Conservation (phyloP, 305 asterid genomes). For the Plantago coronopus region DNA sequence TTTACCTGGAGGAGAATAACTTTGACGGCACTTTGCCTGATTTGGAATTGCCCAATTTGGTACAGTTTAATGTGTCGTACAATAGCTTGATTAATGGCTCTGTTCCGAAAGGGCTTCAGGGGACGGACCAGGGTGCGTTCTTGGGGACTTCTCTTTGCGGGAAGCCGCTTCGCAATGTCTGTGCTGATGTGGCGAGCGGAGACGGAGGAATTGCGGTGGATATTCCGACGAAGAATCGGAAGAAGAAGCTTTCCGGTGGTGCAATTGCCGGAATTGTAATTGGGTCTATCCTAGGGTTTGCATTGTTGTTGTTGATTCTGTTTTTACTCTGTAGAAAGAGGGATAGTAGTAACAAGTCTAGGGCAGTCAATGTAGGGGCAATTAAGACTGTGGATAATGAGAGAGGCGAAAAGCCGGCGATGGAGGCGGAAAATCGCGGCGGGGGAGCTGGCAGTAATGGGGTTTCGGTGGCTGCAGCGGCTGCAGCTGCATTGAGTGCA, state of each 20-base stretch:
- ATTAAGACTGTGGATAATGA: constrained; percentile 52
- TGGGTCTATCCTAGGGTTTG: constrained; percentile 72
- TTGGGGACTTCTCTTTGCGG: constrained; percentile 70
- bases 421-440: constrained; percentile 47
- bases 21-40: constrained; percentile 65
- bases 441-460: too few relatives aligned
- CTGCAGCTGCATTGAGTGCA: constrained; percentile 46
- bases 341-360: constrained; percentile 42
- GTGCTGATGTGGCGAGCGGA: constrained; percentile 26
- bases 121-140: constrained; percentile 40
- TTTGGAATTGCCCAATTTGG: constrained; percentile 42
- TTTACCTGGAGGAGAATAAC: constrained; percentile 54
- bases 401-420: constrained; percentile 41
- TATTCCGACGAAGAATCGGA: constrained; percentile 22
- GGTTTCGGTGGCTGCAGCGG: constrained; percentile 52
- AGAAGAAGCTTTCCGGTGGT: constrained; percentile 63
- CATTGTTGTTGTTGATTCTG: constrained; percentile 44
- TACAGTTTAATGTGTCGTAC: constrained; percentile 74
- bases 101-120: constrained; percentile 57
- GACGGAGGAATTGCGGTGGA: constrained; percentile 11
- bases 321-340: constrained; percentile 65
- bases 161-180: constrained; percentile 51
- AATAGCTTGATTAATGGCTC: constrained; percentile 64
- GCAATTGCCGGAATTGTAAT: constrained; percentile 87
- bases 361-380: constrained; percentile 53